phyloP scores from a whole-genome alignment of 495 filamentous ascomycete genomes.

The Aspergillus bertholletiae region DNA sequence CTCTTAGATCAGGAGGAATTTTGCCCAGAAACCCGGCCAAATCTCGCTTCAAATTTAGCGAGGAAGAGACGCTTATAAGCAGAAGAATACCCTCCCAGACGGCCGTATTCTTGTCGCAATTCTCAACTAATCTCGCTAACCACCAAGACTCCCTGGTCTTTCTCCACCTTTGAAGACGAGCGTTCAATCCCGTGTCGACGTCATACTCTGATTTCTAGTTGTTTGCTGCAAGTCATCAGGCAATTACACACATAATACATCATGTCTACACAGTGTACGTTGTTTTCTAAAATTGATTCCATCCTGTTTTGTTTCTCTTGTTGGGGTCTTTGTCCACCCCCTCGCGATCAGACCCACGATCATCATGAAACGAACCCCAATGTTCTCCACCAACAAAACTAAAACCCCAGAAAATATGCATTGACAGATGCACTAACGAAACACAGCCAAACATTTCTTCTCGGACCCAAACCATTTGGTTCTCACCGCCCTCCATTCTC shows the following conservation, averaged over 20 bases:
- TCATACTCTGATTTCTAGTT: background rate
- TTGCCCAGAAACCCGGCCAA: slow-evolving; percentile 5
- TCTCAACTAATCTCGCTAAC: background rate
- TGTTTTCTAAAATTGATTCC: background rate
- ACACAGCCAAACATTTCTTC: slow-evolving; percentile 82
- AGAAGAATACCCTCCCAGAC: background rate
- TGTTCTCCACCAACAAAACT: slow-evolving; percentile 11
- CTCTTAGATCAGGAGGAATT: slow-evolving; percentile 6
- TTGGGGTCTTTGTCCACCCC: background rate
- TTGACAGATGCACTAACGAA: slow-evolving; percentile 11
- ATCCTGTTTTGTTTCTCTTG: background rate
- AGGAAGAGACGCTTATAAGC: slow-evolving; percentile 5
- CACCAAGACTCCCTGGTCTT: background rate
- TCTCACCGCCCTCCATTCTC: slow-evolving; percentile 67
- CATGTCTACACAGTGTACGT: slow-evolving; percentile 3
- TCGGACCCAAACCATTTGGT: slow-evolving; percentile 80
- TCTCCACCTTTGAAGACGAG: background rate
- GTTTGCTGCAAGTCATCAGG: background rate
- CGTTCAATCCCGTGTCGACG: background rate
- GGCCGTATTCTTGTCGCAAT: background rate
- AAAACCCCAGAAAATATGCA: slow-evolving; percentile 8
- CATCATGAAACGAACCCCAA: slow-evolving; percentile 9
- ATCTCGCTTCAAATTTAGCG: background rate
- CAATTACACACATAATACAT: background rate
- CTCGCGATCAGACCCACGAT: slow-evolving; percentile 5